Evolutionary conservation across 2,329 filamentous ascomycete species (phyloP), one percentile per base, ranked within the genome.

Genomic region (Ascochyta pisi): DNA sequence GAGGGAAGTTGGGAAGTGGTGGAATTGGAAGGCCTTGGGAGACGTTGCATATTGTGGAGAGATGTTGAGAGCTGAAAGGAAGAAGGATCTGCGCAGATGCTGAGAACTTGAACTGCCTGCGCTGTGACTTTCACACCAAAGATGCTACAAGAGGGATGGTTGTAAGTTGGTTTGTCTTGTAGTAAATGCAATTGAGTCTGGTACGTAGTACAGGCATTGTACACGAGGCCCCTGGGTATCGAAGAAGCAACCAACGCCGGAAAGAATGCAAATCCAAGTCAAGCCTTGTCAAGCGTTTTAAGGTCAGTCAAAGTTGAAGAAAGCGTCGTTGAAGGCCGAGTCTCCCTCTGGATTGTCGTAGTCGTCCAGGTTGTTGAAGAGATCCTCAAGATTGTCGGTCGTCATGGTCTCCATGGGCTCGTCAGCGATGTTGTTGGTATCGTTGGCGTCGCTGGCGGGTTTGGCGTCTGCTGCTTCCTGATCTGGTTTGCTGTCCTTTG

Each of bases 241-340:
- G 10, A 43, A 33, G 16, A 43, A 33, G 13, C 8, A 37, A 37
- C n/a, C 34, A 16, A 16, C 16, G 34, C 22, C 3, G n/a, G 9
- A 12, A 22, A 37, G 1, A 19, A 6, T 12, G 13, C 9, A 39
- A 23, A 12, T 3, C n/a, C 15, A 16, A 12, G 37, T 24, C 16
- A 24, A 22, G 3, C 37, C 3, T 15, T 3, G 16, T 19, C 37
- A 23, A 6, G 15, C 19, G 2, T 19, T 19, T 3, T 19, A 19
- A 6, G 16, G 8, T 42, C 34, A 63, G 10, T 68, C 71, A 31
- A 73, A 72, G 10, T 72, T 70, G 60, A 75, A 76, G 49, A 76
- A 76, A 3, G 73, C 75, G 39, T 76, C 71, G 48, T 77, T 71
- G 53, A 78, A 77, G 16, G 74, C 67, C 4, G 70, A 73, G 13